phyloP scores from a whole-genome alignment of 139 green algal species.

The Chlamydomonas asymmetrica region DNA sequence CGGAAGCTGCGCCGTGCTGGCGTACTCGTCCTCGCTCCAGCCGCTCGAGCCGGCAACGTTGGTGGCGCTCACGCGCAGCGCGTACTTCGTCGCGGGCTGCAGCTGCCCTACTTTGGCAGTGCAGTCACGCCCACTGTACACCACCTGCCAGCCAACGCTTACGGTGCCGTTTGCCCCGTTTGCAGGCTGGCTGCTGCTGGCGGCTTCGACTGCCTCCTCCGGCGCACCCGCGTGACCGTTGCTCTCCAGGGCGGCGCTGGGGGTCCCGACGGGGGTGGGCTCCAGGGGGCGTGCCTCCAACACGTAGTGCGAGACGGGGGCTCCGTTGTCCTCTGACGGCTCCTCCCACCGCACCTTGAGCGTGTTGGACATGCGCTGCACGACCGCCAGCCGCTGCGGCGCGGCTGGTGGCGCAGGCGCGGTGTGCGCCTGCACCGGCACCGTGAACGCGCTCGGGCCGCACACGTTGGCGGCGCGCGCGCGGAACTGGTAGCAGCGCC shows the following conservation, averaged over 20 bases:
- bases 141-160: conserved; percentile 18
- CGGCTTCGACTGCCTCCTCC: neutral
- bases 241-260: neutral
- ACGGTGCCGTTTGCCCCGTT: neutral
- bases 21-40: conserved; percentile 19
- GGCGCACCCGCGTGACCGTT: neutral
- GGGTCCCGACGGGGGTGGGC: neutral
- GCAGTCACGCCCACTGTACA: conserved; percentile 34
- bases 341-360: conserved; percentile 50
- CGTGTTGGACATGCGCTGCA: conserved; percentile 26
- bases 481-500: conserved; percentile 46
- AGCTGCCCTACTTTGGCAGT: conserved; percentile 33
- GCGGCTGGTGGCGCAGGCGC: conserved; percentile 46
- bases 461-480: conserved; percentile 51
- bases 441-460: conserved; percentile 45
- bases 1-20: conserved; percentile 34
- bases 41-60: conserved; percentile 51
- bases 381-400: conserved; percentile 22
- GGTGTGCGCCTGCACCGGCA: conserved; percentile 28
- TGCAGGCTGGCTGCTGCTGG: neutral
- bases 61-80: conserved; percentile 43
- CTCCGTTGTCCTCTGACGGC: conserved; percentile 52
- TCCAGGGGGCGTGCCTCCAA: conserved; percentile 26
- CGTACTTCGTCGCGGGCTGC: conserved; percentile 41
- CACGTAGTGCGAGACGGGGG: conserved; percentile 42